Evolutionary conservation across 768 basidiomycete species (phyloP).

Genomic region (Lyophyllum atratum): DNA sequence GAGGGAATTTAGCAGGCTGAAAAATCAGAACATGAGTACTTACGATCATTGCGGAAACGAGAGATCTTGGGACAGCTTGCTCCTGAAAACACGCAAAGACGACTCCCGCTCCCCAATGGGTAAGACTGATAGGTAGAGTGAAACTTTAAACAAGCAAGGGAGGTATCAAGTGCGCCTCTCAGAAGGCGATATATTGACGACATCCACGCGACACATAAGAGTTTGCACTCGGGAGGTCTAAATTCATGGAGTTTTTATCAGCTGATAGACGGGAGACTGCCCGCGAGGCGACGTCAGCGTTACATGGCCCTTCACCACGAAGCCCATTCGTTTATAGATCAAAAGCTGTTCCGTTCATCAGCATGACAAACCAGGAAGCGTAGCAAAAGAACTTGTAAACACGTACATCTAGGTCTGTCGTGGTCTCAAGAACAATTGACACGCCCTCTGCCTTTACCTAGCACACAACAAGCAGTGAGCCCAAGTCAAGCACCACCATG

Average conservation of each 20-base stretch:
- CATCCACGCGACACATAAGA: not conserved
- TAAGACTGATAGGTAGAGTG: too few relatives aligned
- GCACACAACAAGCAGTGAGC: not conserved
- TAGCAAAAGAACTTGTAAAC: not conserved
- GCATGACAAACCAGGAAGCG: constrained; percentile 13
- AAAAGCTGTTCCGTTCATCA: constrained; percentile 18
- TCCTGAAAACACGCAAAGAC: too few relatives aligned
- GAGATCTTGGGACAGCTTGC: too few relatives aligned
- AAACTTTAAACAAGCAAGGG: too few relatives aligned
- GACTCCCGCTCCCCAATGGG: too few relatives aligned
- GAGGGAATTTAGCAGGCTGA: too few relatives aligned
- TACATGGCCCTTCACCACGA: constrained; percentile 15
- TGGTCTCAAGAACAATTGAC: constrained; percentile 27
- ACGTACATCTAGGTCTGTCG: constrained; percentile 29
- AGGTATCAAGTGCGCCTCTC: too few relatives aligned
- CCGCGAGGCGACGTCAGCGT: constrained; percentile 1
- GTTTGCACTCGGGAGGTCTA: not conserved
- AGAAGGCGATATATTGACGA: too few relatives aligned
- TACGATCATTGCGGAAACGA: too few relatives aligned
- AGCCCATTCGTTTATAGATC: constrained; percentile 18
- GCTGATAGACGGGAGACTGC: constrained; percentile 17
- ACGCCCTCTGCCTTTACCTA: constrained; percentile 21
- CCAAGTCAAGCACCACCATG: not conserved
- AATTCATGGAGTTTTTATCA: constrained; percentile 18
- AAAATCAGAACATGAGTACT: too few relatives aligned